Conservation (phyloP, 345 rosid genomes). For the Psidium friedrichsthalianum region DNA sequence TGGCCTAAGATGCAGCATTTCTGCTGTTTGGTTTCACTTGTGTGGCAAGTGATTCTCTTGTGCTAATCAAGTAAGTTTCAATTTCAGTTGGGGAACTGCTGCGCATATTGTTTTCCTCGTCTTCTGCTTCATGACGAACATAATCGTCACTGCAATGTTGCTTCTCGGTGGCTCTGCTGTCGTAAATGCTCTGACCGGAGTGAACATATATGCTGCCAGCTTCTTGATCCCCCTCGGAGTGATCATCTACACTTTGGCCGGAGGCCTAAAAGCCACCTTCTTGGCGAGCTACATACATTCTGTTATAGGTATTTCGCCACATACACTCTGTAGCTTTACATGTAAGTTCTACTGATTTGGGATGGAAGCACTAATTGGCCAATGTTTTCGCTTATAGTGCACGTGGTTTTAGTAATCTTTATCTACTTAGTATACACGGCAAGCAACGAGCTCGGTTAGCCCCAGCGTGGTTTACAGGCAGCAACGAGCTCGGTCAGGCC, state of each 20-base stretch:
- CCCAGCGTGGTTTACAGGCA: no score
- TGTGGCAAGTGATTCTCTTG: not conserved
- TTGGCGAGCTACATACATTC: slow-evolving; percentile 54
- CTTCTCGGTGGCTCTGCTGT: slow-evolving; percentile 93
- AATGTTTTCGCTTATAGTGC: slow-evolving; percentile 37
- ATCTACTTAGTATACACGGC: slow-evolving; percentile 77
- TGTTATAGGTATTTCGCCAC: no score
- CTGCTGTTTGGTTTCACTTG: not conserved
- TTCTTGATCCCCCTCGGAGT: slow-evolving; percentile 95
- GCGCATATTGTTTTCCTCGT: slow-evolving; percentile 77
- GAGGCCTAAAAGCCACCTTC: slow-evolving; percentile 92
- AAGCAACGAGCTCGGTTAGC: no score
- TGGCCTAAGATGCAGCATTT: not conserved
- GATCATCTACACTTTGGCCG: slow-evolving; percentile 76
- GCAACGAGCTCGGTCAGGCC: no score
- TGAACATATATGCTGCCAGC: slow-evolving; percentile 81
- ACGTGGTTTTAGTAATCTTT: slow-evolving; percentile 68
- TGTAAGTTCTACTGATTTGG: no score
- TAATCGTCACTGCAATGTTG: slow-evolving; percentile 84
- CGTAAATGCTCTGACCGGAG: slow-evolving; percentile 87
- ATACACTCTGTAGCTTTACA: no score
- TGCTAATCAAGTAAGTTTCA: not conserved
- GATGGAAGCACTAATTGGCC: not conserved
- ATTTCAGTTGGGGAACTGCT: slow-evolving; percentile 72
- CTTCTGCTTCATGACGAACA: slow-evolving; percentile 71